Evolutionary conservation across 139 green algal genomes (phyloP), one percentile per base, ranked within the genome.

Genomic region (Auxenochlorella protothecoides): DNA sequence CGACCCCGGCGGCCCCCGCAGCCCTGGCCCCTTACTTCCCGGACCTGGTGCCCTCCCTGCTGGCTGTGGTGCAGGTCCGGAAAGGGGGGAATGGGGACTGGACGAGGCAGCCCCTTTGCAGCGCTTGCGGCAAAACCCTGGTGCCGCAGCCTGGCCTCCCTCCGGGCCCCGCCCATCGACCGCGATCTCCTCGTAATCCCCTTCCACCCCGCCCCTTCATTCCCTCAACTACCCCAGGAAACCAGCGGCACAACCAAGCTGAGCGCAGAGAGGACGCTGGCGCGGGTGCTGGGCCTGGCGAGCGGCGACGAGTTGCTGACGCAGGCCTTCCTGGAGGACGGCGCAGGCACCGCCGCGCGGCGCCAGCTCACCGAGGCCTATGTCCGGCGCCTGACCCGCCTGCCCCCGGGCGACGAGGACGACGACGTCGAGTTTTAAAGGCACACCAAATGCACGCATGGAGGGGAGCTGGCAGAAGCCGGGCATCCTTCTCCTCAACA

Each of bases 1-100:
- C 69, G 16, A 56, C 63, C 27, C 27, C 27, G 27, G 27, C 0
- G 1, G 27, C 27, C 44, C 44, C 59, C 15, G 53, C 61, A 3
- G 72, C 74, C 14, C 73, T 92, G 81, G 72, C 80, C n/a, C 81
- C 85, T 12, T 79, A 89, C 70, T 78, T 85, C 57, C 55, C 76
- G n/a, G 72, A 79, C 10, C 67, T 92, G 59, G 68, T 93, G 70
- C 85, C 88, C 51, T 78, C 68, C 60, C 76, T 92, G 56, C 82
- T 80, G 67, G 70, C 71, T 27, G 76, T 91, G 51, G 65, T 84
- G 66, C 61, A 76, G 64, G 44, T 75, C 27, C 53, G 55, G 51
- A 11, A 63, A 59, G 67, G 69, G 53, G 53, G 61, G 14, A 0
- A 44, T 44, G 27, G 1, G 27, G 27, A 44, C 27, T 44, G 27